phyloP scores from a whole-genome alignment of 2,329 filamentous ascomycete genomes.

The Nemania abortiva region DNA sequence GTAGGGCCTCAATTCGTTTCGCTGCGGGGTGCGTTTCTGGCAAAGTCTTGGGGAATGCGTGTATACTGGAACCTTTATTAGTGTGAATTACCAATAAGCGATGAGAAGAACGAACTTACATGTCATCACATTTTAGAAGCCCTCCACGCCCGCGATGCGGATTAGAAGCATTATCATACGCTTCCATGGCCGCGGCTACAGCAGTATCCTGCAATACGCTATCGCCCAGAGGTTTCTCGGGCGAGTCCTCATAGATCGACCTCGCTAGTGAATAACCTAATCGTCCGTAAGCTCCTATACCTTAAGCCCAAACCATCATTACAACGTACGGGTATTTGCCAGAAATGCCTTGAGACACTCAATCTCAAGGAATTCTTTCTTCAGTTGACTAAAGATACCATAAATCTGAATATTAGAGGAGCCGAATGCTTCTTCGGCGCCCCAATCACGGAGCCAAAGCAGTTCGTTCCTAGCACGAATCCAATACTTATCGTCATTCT shows the following conservation, averaged over 20 bases:
- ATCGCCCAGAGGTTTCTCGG: slow-evolving; percentile 62
- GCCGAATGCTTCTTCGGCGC: slow-evolving; percentile 60
- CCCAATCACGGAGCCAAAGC: slow-evolving; percentile 81
- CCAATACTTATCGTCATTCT: slow-evolving; percentile 75
- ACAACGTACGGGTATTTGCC: slow-evolving; percentile 67
- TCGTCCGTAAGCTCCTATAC: slow-evolving; percentile 39
- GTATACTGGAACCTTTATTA: slow-evolving; percentile 60
- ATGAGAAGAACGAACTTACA: slow-evolving; percentile 62
- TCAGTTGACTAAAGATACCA: slow-evolving; percentile 71
- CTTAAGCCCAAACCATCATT: neutral
- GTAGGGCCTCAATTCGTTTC: slow-evolving; percentile 70
- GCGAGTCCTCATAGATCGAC: slow-evolving; percentile 69
- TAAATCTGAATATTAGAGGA: slow-evolving; percentile 51
- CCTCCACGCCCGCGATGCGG: slow-evolving; percentile 81
- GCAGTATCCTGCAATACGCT: slow-evolving; percentile 70
- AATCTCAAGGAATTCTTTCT: slow-evolving; percentile 72
- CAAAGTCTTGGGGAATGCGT: slow-evolving; percentile 72
- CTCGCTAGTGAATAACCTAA: slow-evolving; percentile 72
- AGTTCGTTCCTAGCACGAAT: slow-evolving; percentile 71
- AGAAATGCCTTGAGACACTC: slow-evolving; percentile 78
- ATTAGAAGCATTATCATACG: slow-evolving; percentile 86
- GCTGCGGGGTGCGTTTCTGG: slow-evolving; percentile 62
- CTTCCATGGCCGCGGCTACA: slow-evolving; percentile 72
- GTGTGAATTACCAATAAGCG: neutral
- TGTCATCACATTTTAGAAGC: slow-evolving; percentile 81